Conservation (phyloP, 805 yeast species). For the Tetrapisispora fleetii region DNA sequence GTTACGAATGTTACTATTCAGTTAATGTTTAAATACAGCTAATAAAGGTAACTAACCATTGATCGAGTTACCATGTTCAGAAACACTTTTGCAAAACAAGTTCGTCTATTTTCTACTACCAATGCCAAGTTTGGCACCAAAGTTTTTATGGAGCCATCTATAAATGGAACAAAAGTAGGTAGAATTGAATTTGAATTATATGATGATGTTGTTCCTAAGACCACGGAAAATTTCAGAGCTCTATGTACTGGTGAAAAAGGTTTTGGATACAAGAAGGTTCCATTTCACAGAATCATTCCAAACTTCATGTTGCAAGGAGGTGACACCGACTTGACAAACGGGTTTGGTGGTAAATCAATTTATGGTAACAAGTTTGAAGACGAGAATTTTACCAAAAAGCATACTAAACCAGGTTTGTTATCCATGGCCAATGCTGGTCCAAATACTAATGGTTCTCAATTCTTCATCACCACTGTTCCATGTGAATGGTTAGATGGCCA, state of each 20-base stretch:
- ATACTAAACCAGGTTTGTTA: slow-evolving; percentile 69
- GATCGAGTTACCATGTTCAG: slow-evolving; percentile 10
- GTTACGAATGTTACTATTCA: no score
- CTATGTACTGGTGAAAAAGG: slow-evolving; percentile 85
- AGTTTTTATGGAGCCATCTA: slow-evolving; percentile 48
- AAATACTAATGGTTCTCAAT: slow-evolving; percentile 86
- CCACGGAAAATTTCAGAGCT: slow-evolving; percentile 74
- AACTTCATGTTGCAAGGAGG: slow-evolving; percentile 96
- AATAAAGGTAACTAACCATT: no score
- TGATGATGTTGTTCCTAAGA: slow-evolving; percentile 52
- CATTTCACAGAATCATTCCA: slow-evolving; percentile 91
- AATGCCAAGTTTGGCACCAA: slow-evolving; percentile 39
- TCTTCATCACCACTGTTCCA: slow-evolving; percentile 74
- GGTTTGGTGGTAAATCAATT: slow-evolving; percentile 88
- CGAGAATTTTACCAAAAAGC: slow-evolving; percentile 59
- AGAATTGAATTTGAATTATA: slow-evolving; percentile 30
- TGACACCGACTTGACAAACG: slow-evolving; percentile 78
- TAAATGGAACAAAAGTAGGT: slow-evolving; percentile 38
- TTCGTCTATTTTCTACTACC: slow-evolving; percentile 44
- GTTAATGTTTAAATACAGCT: no score
- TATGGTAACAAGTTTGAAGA: slow-evolving; percentile 57
- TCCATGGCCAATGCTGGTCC: slow-evolving; percentile 94
- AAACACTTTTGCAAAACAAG: slow-evolving; percentile 14
- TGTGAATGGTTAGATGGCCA: slow-evolving; percentile 73
- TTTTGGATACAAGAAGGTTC: slow-evolving; percentile 72